These are phyloP conservation scores for Stereum hirsutum DNA, from an alignment of 1,284 basidiomycete genomes.

Conservation along the genomic window DNA sequence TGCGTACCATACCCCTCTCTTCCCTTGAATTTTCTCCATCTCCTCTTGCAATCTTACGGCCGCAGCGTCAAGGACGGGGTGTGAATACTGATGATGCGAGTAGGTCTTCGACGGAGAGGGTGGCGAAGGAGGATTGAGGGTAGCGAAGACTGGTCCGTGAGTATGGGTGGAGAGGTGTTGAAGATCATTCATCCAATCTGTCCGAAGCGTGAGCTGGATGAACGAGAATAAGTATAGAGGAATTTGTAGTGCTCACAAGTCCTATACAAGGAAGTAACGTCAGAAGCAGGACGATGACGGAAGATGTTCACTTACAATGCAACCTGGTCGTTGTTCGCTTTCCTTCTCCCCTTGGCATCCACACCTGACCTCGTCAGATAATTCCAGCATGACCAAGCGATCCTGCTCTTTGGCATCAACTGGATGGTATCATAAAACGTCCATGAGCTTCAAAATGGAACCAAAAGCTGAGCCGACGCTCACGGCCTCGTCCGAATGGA, in stretches of 20 bases:
- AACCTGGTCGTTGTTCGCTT: constrained; percentile 49
- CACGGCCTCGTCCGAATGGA: constrained; percentile 60
- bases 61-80: constrained; percentile 53
- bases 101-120: constrained; percentile 39
- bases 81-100: constrained; percentile 57
- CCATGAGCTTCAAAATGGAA: background rate
- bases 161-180: constrained; percentile 54
- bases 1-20: constrained; percentile 57
- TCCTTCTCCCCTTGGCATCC: constrained; percentile 24
- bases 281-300: constrained; percentile 1
- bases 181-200: constrained; percentile 75
- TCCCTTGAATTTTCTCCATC: constrained; percentile 55
- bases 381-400: constrained; percentile 73
- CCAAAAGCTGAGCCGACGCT: constrained; percentile 7
- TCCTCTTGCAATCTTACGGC: constrained; percentile 48
- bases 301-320: constrained; percentile 43
- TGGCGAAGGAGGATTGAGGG: constrained; percentile 66
- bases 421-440: constrained; percentile 16
- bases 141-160: constrained; percentile 69
- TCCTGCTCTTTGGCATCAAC: constrained; percentile 56
- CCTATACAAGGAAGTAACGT: constrained; percentile 4
- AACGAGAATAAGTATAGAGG: constrained; percentile 4
- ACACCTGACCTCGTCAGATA: constrained; percentile 48
- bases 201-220: constrained; percentile 10
- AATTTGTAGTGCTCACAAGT: constrained; percentile 7